Base-by-base conservation (phyloP, 2,329 filamentous ascomycete genomes). In the Clarireedia monteithiana region DNA sequence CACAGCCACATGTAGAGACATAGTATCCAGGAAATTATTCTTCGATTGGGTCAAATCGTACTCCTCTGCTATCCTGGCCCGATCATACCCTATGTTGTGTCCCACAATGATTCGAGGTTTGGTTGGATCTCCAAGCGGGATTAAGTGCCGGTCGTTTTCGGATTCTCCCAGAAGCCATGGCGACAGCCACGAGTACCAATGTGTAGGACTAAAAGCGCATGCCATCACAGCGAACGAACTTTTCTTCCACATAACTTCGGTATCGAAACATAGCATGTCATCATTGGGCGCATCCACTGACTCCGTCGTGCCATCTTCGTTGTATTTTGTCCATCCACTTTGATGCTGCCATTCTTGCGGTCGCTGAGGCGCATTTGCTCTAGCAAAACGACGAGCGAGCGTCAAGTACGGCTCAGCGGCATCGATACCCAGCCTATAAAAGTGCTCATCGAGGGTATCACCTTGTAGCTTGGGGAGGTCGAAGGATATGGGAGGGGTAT, bases 101-200 rank as follows among this genome's bases (percentile, higher is more conserved):
- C 94, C 94, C 23, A 99, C 83, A 45, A 99, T 79, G 50, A 99
- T 81, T 47, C 91, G 83, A 24, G 87, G 79, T 60, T 82, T 78
- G 2, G 75, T 76, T 6, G 86, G 82, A 64, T 96, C 85, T 30
- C 94, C 95, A 6, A 99, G 73, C 0, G 95, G 91, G 49, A 99
- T 86, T 12, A 99, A 75, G 58, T 99, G 92, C 48, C 83, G 81
- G 66, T 89, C 80, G 34, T 83, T 83, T 38, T 87, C 75, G 1
- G 89, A 86, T 74, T 97, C 89, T 30, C 85, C 88, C 17, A 99
- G 73, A 38, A 99, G 74, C 92, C 92, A 99, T 0, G 94, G 94
- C 12, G 94, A 99, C 53, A 99, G 72, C 94, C 94, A 99, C 0
- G 86, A 89, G 73, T 99, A 99, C 95, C 95, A 99, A 30, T 91